These are phyloP conservation scores for Emmonsia crescens DNA, from an alignment of 2,329 filamentous ascomycete species.

Conservation along the genomic window DNA sequence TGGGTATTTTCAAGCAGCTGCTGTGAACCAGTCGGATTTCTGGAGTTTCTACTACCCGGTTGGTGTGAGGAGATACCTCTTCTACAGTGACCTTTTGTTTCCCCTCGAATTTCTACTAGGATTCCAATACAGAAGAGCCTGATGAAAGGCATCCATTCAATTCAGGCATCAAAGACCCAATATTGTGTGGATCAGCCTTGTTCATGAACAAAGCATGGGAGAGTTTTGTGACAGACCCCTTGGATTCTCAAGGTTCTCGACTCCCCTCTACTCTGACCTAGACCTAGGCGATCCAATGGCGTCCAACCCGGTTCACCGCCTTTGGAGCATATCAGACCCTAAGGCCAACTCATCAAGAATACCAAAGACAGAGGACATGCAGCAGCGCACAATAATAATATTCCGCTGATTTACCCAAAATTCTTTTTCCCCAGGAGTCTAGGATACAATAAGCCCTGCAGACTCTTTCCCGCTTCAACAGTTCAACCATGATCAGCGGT, in stretches of 20 bases:
- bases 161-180: not conserved
- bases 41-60: not conserved
- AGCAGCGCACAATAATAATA: conserved; percentile 1
- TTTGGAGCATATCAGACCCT: not conserved
- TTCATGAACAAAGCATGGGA: not conserved
- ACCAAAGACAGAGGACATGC: not conserved
- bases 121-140: not conserved
- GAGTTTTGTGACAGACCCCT: not conserved
- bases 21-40: not conserved
- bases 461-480: not conserved
- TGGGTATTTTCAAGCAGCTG: not conserved
- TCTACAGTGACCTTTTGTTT: not conserved
- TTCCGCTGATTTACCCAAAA: not conserved
- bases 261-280: not conserved
- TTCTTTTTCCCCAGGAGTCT: not conserved
- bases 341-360: conserved; percentile 4
- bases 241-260: not conserved
- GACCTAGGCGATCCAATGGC: not conserved
- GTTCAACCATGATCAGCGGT: not conserved
- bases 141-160: not conserved
- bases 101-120: not conserved
- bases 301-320: not conserved
- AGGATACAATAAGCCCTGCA: not conserved
- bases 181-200: not conserved
- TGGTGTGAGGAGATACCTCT: not conserved